Percentiles rank a stretch among this genome's conserved stretches.
phyloP scores from a whole-genome alignment of 2,329 filamentous ascomycete genomes.

The Aureobasidium sp. region DNA sequence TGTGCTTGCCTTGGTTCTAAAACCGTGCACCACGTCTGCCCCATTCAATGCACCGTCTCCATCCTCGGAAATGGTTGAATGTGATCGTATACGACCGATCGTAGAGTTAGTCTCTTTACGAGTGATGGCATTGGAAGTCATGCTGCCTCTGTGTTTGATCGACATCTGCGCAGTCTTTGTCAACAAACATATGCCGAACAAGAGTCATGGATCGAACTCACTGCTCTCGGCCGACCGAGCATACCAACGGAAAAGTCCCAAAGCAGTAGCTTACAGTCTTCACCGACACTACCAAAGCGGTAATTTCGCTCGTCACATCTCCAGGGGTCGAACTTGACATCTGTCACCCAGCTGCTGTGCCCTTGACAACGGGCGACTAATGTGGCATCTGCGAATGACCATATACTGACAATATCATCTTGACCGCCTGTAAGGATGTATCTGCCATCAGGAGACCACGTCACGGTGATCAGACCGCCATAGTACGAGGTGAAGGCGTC shows the following conservation, averaged over 20 bases:
- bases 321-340: slow-evolving; percentile 94
- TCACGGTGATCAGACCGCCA: slow-evolving; percentile 84
- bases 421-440: slow-evolving; percentile 94
- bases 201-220: slow-evolving; percentile 40
- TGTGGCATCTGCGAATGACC: slow-evolving; percentile 75
- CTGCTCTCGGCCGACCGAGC: slow-evolving; percentile 82
- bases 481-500: slow-evolving; percentile 89
- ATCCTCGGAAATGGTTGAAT: slow-evolving; percentile 55
- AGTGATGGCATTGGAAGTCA: slow-evolving; percentile 53
- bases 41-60: slow-evolving; percentile 25
- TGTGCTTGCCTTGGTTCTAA: slow-evolving; percentile 76
- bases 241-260: slow-evolving; percentile 99
- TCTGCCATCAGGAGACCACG: slow-evolving; percentile 95
- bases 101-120: slow-evolving; percentile 47
- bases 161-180: slow-evolving; percentile 28
- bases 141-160: slow-evolving; percentile 49
- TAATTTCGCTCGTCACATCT: slow-evolving; percentile 93
- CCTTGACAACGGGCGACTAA: slow-evolving; percentile 90
- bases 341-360: slow-evolving; percentile 91
- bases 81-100: slow-evolving; percentile 58
- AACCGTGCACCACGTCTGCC: slow-evolving; percentile 62
- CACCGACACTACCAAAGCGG: slow-evolving; percentile 89
- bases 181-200: background rate
- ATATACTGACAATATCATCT: slow-evolving; percentile 93
- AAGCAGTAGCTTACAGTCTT: slow-evolving; percentile 80